A percentile compares a stretch with the other conserved stretches of the same genome.
These are phyloP conservation scores for Colletotrichum tanaceti DNA, from an alignment of 2,329 filamentous ascomycete genomes.

Conservation along the genomic window DNA sequence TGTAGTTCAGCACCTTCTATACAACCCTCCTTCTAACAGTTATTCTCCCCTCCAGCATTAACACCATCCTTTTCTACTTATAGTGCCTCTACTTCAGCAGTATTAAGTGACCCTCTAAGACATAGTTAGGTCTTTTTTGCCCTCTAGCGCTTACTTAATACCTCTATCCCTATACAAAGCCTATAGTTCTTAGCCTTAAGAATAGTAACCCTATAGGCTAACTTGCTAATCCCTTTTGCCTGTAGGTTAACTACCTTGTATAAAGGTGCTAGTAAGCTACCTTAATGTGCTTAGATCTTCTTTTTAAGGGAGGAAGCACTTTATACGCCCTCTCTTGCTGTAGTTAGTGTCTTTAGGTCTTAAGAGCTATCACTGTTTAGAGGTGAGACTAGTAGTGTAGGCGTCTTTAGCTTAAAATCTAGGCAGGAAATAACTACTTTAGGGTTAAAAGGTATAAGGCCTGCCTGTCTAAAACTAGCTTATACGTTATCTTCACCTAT, in stretches of 20 bases:
- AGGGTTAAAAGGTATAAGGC: neutral
- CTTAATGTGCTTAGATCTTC: neutral
- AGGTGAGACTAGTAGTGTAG: neutral
- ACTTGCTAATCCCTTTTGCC: neutral
- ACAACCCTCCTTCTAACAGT: too few relatives aligned
- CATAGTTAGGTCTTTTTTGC: neutral
- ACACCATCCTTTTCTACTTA: too few relatives aligned
- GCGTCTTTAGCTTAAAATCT: slow-evolving; percentile 1
- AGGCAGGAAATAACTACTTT: neutral
- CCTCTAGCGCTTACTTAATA: neutral
- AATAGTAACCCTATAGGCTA: neutral
- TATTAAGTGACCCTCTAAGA: too few relatives aligned
- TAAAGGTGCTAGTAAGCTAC: neutral
- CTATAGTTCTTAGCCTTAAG: neutral
- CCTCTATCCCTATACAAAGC: neutral
- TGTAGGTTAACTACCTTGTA: slow-evolving; percentile 1
- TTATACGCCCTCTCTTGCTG: neutral
- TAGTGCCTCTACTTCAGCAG: too few relatives aligned
- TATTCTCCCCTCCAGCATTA: too few relatives aligned
- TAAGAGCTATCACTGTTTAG: neutral
- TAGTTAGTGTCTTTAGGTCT: neutral
- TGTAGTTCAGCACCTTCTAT: too few relatives aligned
- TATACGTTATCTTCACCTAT: neutral
- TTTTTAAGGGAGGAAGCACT: neutral
- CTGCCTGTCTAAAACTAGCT: neutral